Evolutionary conservation across 805 yeast genomes (phyloP), one percentile per base, ranked within the genome.

Genomic region (Zygosaccharomyces bisporus): DNA sequence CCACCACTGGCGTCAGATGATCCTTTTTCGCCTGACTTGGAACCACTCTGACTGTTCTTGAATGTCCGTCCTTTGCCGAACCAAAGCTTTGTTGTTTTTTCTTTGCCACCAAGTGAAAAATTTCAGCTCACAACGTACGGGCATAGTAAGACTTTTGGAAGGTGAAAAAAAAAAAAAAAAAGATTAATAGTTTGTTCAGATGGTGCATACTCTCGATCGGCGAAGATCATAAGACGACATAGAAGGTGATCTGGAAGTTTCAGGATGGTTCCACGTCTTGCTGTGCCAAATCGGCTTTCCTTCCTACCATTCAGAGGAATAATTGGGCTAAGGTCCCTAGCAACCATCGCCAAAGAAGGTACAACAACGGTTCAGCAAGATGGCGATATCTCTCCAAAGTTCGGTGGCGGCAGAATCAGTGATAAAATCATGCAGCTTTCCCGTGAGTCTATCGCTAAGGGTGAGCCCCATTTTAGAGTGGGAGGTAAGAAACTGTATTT

Each of bases 401-500:
- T 34, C 29, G 14, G 25, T 31, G 27, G 35, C 25, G 20, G 37
- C 8, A 39, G 52, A 27, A 51, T 59, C 4, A 51, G 62, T 37
- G 61, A 55, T 16, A 55, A 45, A 24, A 51, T 65, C 33, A 40
- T 63, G 48, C 68, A 69, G 33, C 60, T 60, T 45, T 69, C 67
- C 43, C 68, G 71, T 54, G 75, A 76, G 25, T 77, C 80, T 46
- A 73, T 83, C 34, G 79, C 74, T 20, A 67, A 67, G 41, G 88
- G 83, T 32, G 73, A 73, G 52, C 83, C 96, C 2, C 96, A 89
- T 71, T 91, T 88, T 76, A 73, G 72, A 32, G 78, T 85, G 6
- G 99, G 99, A 57, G 82, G 79, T 4, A 79, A 76, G 52, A 73
- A 84, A 51, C 72, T 85, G 7, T 90, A 79, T 63, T 86, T 91